These are phyloP conservation scores for Verticillium albo-atrum DNA, from an alignment of 2,329 filamentous ascomycete genomes.

Conservation along the genomic window DNA sequence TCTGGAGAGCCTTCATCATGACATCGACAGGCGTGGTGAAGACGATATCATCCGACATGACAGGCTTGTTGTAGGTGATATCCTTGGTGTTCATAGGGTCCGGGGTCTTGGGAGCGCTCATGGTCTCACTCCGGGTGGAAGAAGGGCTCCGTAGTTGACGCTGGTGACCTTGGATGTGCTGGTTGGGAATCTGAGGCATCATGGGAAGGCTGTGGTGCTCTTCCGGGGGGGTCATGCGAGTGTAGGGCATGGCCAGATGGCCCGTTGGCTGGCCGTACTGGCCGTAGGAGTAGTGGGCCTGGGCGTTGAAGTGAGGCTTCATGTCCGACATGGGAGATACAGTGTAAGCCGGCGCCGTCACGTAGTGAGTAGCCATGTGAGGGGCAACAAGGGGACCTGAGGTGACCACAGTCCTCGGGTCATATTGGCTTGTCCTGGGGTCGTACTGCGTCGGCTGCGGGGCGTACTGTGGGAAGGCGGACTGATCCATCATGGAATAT, in stretches of 20 bases:
- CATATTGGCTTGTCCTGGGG: background rate
- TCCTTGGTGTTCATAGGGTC: slow-evolving; percentile 28
- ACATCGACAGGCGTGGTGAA: slow-evolving; percentile 83
- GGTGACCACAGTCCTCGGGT: slow-evolving; percentile 16
- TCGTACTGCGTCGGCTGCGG: slow-evolving; percentile 21
- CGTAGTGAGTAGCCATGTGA: slow-evolving; percentile 41
- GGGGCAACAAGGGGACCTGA: slow-evolving; percentile 36
- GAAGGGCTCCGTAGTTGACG: slow-evolving; percentile 9
- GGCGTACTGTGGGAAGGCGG: slow-evolving; percentile 45
- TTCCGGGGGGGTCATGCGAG: slow-evolving; percentile 5
- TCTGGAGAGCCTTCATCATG: slow-evolving; percentile 84
- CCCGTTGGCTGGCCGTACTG: slow-evolving; percentile 29
- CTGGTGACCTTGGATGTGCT: background rate
- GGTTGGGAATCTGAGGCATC: background rate
- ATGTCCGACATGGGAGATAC: slow-evolving; percentile 37
- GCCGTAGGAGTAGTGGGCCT: slow-evolving; percentile 38
- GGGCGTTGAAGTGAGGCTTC: slow-evolving; percentile 37
- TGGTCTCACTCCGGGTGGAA: slow-evolving; percentile 4
- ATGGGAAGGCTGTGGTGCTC: background rate
- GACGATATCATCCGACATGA: slow-evolving; percentile 46
- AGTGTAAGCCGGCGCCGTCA: slow-evolving; percentile 38
- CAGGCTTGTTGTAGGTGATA: slow-evolving; percentile 40
- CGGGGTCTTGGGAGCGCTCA: slow-evolving; percentile 8
- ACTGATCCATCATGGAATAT: slow-evolving; percentile 44
- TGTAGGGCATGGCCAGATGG: slow-evolving; percentile 9